Conservation (phyloP, 495 filamentous ascomycete genomes). For the Aspergillus sclerotioniger region DNA sequence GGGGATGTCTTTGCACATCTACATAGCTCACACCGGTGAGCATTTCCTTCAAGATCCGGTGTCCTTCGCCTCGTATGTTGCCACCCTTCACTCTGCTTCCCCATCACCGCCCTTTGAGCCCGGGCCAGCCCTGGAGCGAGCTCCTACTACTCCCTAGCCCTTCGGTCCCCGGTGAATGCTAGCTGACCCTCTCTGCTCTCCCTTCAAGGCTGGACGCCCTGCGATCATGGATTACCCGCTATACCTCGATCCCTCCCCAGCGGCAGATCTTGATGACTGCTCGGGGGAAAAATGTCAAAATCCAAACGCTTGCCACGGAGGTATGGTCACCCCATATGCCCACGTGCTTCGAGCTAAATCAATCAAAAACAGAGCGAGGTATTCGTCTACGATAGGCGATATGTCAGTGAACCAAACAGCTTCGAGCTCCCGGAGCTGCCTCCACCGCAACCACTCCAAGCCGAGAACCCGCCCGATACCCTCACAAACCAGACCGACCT, state of each 20-base stretch:
- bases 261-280: conserved; percentile 80
- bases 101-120: conserved; percentile 8
- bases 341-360: not conserved
- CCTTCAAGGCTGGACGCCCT: conserved; percentile 63
- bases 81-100: no score
- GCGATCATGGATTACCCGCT: conserved; percentile 63
- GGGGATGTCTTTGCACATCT: conserved; percentile 75
- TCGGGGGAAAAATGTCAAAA: conserved; percentile 76
- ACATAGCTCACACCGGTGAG: conserved; percentile 85
- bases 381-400: conserved; percentile 78
- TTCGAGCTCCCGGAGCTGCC: conserved; percentile 55
- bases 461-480: conserved; percentile 66
- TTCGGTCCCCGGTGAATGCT: conserved; percentile 5
- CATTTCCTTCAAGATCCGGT: conserved; percentile 70
- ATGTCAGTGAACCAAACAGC: conserved; percentile 45
- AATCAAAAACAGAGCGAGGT: conserved; percentile 66
- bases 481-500: conserved; percentile 70
- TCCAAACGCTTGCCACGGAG: conserved; percentile 72
- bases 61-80: conserved; percentile 65
- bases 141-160: conserved; percentile 4
- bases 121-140: conserved; percentile 6
- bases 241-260: conserved; percentile 62
- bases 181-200: conserved; percentile 19
- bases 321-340: conserved; percentile 40
- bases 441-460: conserved; percentile 55